These are phyloP conservation scores for Penicillium taxi DNA, from an alignment of 495 filamentous ascomycete species.

Conservation along the genomic window DNA sequence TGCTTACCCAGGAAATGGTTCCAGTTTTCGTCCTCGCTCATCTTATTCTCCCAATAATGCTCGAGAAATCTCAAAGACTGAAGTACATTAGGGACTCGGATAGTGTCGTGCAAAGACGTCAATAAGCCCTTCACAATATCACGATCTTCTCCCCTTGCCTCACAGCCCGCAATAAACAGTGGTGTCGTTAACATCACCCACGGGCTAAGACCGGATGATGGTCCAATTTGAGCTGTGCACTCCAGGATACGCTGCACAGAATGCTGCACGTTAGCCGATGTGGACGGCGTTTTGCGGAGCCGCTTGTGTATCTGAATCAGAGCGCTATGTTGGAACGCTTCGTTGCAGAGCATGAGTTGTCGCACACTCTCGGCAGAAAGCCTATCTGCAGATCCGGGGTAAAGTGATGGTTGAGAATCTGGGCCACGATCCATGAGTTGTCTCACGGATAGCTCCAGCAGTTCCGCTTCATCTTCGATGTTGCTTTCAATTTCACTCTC, in stretches of 20 bases:
- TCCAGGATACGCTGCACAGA: slow-evolving; percentile 38
- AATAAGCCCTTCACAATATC: slow-evolving; percentile 30
- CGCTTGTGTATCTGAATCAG: slow-evolving; percentile 40
- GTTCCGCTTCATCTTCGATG: slow-evolving; percentile 23
- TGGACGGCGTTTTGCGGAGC: slow-evolving; percentile 28
- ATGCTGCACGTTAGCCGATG: slow-evolving; percentile 29
- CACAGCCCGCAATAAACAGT: slow-evolving; percentile 41
- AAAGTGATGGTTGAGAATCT: slow-evolving; percentile 27
- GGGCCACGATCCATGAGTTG: slow-evolving; percentile 31
- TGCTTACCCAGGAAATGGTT: slow-evolving; percentile 37
- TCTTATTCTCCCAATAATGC: slow-evolving; percentile 35
- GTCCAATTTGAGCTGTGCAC: slow-evolving; percentile 36
- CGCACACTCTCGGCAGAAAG: slow-evolving; percentile 28
- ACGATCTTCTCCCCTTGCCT: slow-evolving; percentile 33
- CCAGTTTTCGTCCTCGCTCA: slow-evolving; percentile 38
- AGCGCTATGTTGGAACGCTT: slow-evolving; percentile 40
- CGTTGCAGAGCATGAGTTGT: slow-evolving; percentile 39
- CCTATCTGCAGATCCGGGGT: slow-evolving; percentile 33
- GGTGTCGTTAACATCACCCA: slow-evolving; percentile 44
- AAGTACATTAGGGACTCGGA: slow-evolving; percentile 39
- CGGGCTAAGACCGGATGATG: slow-evolving; percentile 35
- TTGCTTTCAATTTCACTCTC: slow-evolving; percentile 18
- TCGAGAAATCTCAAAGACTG: slow-evolving; percentile 40
- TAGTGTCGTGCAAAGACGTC: slow-evolving; percentile 34
- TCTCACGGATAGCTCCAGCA: slow-evolving; percentile 29